Evolutionary conservation across 371 early-diverging fungal species (phyloP), one percentile per base, ranked within the genome.

Genomic region (Mortierella sp.): DNA sequence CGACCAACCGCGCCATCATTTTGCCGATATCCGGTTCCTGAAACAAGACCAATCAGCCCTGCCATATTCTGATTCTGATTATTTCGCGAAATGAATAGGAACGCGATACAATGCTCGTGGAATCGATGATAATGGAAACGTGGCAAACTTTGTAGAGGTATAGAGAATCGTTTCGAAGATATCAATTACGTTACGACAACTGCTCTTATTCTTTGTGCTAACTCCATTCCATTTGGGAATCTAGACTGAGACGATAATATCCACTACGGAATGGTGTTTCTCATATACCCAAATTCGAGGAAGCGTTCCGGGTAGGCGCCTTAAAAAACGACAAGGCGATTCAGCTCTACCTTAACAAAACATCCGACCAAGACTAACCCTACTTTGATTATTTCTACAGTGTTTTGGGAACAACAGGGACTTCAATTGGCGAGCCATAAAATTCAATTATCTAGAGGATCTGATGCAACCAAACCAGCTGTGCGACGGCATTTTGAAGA

Each of bases 91-190:
- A 63, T 62, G 37, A 20, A 24, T 73, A 85, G 97, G 97, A 2
- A 97, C 98, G 40, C 92, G 99, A 62, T 99, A 94, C 83, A 94
- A 95, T 79, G 92, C 97, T 0, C 90, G 99, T 65, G 99, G 99
- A 10, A 92, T 98, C 30, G 96, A 99, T 78, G 97, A 98, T 73
- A 93, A 94, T 72, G 99, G 99, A 24, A 89, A 97, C 84, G 97
- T 96, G 10, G 97, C 99, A 20, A 99, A 99, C 85, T 97, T 95
- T 86, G 99, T 99, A 5, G 99, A 99, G 91, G 92, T 89, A 88
- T 61, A 0, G 4, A 3, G n/a, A 18, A n/a, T n/a, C 6, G 22
- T 20, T 20, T 20, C 11, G 4, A 22, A 22, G 52, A 20, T 22
- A 20, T 35, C 58, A 24, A 28, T 32, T 10, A 58, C 2, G 12